Evolutionary conservation across 2,329 filamentous ascomycete genomes (phyloP).

Genomic region (Arachnomyces sp.): DNA sequence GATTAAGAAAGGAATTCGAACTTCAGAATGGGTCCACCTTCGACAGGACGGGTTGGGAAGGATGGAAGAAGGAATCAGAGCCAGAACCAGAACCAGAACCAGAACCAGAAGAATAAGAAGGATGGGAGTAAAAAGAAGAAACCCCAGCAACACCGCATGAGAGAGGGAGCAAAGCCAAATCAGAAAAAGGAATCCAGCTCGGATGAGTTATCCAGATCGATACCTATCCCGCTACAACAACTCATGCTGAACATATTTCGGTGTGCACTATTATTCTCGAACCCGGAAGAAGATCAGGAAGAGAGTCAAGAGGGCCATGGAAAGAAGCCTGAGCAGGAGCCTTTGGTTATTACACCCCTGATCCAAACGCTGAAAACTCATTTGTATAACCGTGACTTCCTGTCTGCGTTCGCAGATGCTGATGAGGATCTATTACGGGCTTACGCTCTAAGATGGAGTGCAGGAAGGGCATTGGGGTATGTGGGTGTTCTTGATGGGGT

Average conservation of each 20-base stretch:
- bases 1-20: too few relatives aligned
- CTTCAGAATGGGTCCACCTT: too few relatives aligned
- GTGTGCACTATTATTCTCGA: constrained; percentile 49
- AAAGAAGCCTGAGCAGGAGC: constrained; percentile 15
- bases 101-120: too few relatives aligned
- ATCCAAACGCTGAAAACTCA: constrained; percentile 80
- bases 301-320: constrained; percentile 13
- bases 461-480: constrained; percentile 76
- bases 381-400: constrained; percentile 79
- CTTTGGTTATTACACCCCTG: constrained; percentile 43
- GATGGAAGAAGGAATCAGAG: too few relatives aligned
- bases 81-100: too few relatives aligned
- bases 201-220: constrained; percentile 7
- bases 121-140: constrained; percentile 1
- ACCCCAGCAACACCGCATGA: neutral
- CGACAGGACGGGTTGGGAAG: too few relatives aligned
- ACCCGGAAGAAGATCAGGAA: constrained; percentile 19
- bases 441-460: constrained; percentile 88
- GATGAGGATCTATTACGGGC: constrained; percentile 62
- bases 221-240: constrained; percentile 55
- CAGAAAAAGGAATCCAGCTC: neutral
- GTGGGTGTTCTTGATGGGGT: constrained; percentile 46
- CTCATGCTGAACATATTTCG: constrained; percentile 65
- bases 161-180: neutral
- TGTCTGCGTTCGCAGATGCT: constrained; percentile 59